phyloP scores from a whole-genome alignment of 208 protist species.

The Wallacemonas rigidus region DNA sequence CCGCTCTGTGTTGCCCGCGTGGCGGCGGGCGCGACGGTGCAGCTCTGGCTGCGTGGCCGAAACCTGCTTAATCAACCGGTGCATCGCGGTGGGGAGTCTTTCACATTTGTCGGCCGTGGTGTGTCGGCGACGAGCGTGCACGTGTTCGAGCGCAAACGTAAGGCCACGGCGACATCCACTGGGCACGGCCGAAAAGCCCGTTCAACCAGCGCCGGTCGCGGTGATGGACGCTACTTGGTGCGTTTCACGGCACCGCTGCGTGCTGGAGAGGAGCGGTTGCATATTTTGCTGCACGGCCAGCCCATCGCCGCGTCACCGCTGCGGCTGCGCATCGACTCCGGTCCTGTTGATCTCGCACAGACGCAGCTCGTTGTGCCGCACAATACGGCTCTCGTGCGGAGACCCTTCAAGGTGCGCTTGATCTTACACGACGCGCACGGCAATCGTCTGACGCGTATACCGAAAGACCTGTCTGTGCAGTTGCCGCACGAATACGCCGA shows the following conservation, averaged over 20 bases:
- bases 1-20: slow-evolving; percentile 22
- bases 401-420: slow-evolving; percentile 59
- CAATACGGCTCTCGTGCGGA: slow-evolving; percentile 51
- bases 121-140: slow-evolving; percentile 4
- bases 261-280: slow-evolving; percentile 50
- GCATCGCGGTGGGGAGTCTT: slow-evolving; percentile 31
- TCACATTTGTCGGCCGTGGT: slow-evolving; percentile 44
- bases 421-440: slow-evolving; percentile 42
- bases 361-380: slow-evolving; percentile 43
- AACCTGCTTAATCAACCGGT: slow-evolving; percentile 43
- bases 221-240: slow-evolving; percentile 42
- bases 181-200: slow-evolving; percentile 21
- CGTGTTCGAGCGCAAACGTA: neutral
- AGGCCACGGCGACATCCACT: neutral
- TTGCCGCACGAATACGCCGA: slow-evolving; percentile 12
- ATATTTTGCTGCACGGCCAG: slow-evolving; percentile 63
- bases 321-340: slow-evolving; percentile 44
- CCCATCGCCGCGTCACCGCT: slow-evolving; percentile 71
- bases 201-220: slow-evolving; percentile 16
- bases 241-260: slow-evolving; percentile 43
- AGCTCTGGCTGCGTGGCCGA: slow-evolving; percentile 28
- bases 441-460: slow-evolving; percentile 36
- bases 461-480: slow-evolving; percentile 20
- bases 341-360: slow-evolving; percentile 27
- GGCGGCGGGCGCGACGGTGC: slow-evolving; percentile 19